Evolutionary conservation across 306 rosid genomes (phyloP), one percentile per base, ranked within the genome.

Genomic region (Corylus heterophylla): DNA sequence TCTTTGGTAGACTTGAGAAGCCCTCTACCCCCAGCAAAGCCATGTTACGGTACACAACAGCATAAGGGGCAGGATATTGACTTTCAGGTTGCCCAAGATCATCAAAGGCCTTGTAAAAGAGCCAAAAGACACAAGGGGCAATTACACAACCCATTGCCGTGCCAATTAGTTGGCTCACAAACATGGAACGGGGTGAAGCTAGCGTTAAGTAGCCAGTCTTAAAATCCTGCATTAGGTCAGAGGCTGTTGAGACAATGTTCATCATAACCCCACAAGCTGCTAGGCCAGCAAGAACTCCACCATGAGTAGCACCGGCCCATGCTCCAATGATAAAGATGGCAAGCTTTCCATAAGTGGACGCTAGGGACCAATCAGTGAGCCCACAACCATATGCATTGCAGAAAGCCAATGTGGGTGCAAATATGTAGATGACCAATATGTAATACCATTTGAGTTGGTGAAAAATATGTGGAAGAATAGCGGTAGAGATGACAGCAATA

Each of bases 211-310:
- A 75, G 4, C 78, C 71, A 8, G 78, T 75, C 70, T 75, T 75
- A 6, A 75, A 75, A 44, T 75, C 78, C 56, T 59, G 78, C 71
- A 61, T 75, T 3, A 75, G 13, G 27, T 75, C 78, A 14, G 78
- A 75, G 25, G 78, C 78, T 14, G 78, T 75, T 0, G 78, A 27
- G 27, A 75, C 78, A 27, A 75, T 75, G 58, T 58, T 75, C 78
- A 75, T 75, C 71, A 75, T 75, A 3, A 75, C 78, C 13, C 78
- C 78, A 75, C 78, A 75, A 35, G 78, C 71, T 22, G 78, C 78
- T 2, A 75, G 71, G 17, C 78, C 78, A 22, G 78, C 78, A 22
- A 75, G 9, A 5, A 75, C 78, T 27, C 78, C 78, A 12, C 59
- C 78, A 47, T 61, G 71, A n/a, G 55, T 10, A 0, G 54, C 47